Percentiles rank a stretch among this genome's conserved stretches.
Evolutionary conservation across 2,329 filamentous ascomycete species (phyloP).

Genomic region (Aspergillus aculeatinus): DNA sequence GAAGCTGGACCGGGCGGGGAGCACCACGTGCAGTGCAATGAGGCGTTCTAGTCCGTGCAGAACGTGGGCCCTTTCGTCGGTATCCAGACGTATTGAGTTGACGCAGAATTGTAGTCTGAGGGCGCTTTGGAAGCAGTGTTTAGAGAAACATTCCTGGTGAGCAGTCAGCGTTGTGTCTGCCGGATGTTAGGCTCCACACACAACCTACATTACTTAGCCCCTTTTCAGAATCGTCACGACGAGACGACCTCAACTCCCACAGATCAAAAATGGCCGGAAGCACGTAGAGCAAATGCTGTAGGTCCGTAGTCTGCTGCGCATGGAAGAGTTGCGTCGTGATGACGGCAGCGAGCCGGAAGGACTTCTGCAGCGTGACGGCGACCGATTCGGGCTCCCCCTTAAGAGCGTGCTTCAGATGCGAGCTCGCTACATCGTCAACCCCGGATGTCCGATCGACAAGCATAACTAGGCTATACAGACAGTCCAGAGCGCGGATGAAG

Average conservation of each 20-base stretch:
- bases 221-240: constrained; percentile 33
- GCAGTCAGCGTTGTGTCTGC: constrained; percentile 12
- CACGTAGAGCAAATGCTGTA: constrained; percentile 36
- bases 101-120: constrained; percentile 34
- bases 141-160: constrained; percentile 30
- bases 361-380: constrained; percentile 37
- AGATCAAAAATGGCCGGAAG: constrained; percentile 36
- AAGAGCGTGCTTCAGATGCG: constrained; percentile 42
- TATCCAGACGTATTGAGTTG: constrained; percentile 28
- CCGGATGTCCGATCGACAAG: constrained; percentile 27
- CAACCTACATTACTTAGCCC: constrained; percentile 35
- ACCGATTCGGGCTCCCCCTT: constrained; percentile 36
- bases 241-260: constrained; percentile 40
- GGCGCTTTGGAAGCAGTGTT: constrained; percentile 36
- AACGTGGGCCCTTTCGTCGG: constrained; percentile 32
- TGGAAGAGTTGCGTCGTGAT: constrained; percentile 31
- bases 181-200: background rate
- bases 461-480: constrained; percentile 33
- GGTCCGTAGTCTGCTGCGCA: constrained; percentile 31
- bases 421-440: constrained; percentile 34
- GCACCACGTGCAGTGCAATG: constrained; percentile 43
- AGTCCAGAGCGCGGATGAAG: constrained; percentile 36
- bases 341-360: constrained; percentile 35
- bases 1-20: constrained; percentile 41
- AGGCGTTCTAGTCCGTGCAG: constrained; percentile 37